These are phyloP conservation scores for Chlamydomonas eustigma DNA, from an alignment of 139 green algal species.

Conservation along the genomic window DNA sequence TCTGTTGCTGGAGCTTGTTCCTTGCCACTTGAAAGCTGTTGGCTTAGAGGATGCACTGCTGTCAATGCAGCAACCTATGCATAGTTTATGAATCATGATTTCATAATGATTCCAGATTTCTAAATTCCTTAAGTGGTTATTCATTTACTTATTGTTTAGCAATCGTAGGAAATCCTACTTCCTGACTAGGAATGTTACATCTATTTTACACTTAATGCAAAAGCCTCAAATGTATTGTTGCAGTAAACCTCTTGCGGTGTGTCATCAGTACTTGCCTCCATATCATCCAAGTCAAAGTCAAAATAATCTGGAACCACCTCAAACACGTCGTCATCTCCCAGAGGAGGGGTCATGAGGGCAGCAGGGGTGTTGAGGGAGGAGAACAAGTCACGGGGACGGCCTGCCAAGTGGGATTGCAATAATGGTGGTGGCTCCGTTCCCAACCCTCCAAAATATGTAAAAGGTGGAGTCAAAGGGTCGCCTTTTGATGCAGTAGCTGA, in stretches of 20 bases:
- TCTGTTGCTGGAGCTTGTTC: not conserved
- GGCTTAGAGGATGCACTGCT: not conserved
- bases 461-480: too few relatives aligned
- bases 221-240: not conserved
- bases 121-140: not conserved
- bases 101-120: not conserved
- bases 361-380: not conserved
- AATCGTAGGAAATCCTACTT: not conserved
- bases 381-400: not conserved
- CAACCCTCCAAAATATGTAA: too few relatives aligned
- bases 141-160: not conserved
- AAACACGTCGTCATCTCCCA: slow-evolving; percentile 10
- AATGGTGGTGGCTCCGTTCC: too few relatives aligned
- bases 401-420: too few relatives aligned
- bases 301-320: slow-evolving; percentile 13
- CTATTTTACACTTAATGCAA: not conserved
- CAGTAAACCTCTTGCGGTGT: not conserved
- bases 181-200: not conserved
- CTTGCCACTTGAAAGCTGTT: not conserved
- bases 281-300: slow-evolving; percentile 6
- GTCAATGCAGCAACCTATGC: not conserved
- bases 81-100: not conserved
- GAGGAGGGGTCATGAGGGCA: not conserved
- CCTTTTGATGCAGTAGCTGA: not conserved
- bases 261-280: not conserved